Percentiles rank a stretch among this genome's conserved stretches.
These are phyloP conservation scores for Mortierella hygrophila DNA, from an alignment of 192 early-diverging fungal species.

Conservation along the genomic window DNA sequence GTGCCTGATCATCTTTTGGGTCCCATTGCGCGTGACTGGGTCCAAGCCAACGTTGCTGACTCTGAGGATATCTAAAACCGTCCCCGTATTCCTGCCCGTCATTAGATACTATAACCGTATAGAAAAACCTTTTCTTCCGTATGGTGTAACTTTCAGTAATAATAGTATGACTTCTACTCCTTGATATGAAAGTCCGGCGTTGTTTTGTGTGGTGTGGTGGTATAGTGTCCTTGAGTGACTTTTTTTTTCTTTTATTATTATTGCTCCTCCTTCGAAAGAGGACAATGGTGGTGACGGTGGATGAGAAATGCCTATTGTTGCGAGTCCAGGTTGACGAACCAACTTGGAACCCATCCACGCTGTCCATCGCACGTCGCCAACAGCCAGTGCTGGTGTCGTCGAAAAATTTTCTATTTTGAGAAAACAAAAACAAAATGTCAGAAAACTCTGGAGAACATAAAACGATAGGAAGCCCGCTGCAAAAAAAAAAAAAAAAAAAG, in stretches of 20 bases:
- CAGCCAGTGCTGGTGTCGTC: slow-evolving; percentile 53
- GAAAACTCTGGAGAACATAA: background rate
- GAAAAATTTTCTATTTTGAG: slow-evolving; percentile 56
- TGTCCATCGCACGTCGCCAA: slow-evolving; percentile 54
- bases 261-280: background rate
- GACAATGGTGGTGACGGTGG: background rate
- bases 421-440: background rate
- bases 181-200: no score
- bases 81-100: no score
- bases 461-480: no score
- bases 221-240: background rate
- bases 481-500: no score
- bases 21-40: slow-evolving; percentile 19
- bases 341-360: slow-evolving; percentile 70
- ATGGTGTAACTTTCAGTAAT: background rate
- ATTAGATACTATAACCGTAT: no score
- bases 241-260: background rate
- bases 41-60: slow-evolving; percentile 4
- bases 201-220: no score
- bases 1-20: slow-evolving; percentile 21
- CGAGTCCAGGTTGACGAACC: slow-evolving; percentile 62
- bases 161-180: background rate
- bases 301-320: background rate
- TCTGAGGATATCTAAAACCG: slow-evolving; percentile 7
- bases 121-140: no score